These are phyloP conservation scores for Aspergillus biplanus DNA, from an alignment of 495 filamentous ascomycete species.

Conservation along the genomic window DNA sequence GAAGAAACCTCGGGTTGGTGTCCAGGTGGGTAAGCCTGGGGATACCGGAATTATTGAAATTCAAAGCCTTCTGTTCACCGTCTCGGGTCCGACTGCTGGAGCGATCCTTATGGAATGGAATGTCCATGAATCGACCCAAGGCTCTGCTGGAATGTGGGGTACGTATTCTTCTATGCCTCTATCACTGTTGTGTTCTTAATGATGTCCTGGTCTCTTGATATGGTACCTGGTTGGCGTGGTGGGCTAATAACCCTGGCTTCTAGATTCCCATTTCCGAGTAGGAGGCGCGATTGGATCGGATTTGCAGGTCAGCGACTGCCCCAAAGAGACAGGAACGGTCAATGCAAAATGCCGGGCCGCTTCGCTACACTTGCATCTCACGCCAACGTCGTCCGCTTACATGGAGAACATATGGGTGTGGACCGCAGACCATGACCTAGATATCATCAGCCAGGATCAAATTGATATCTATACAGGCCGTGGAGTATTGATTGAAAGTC, in stretches of 20 bases:
- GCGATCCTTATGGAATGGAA: conserved; percentile 88
- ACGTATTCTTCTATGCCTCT: too few relatives aligned
- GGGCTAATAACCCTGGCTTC: too few relatives aligned
- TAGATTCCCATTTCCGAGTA: conserved; percentile 79
- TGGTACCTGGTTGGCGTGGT: too few relatives aligned
- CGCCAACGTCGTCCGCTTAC: conserved; percentile 47
- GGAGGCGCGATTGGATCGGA: conserved; percentile 66
- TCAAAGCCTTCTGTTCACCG: conserved; percentile 71
- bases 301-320: not conserved
- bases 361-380: conserved; percentile 62
- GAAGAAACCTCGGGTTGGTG: conserved; percentile 70
- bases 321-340: conserved; percentile 7
- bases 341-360: conserved; percentile 54
- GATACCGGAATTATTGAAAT: conserved; percentile 77
- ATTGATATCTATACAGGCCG: conserved; percentile 65
- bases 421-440: conserved; percentile 69
- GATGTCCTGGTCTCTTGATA: too few relatives aligned
- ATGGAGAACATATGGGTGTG: conserved; percentile 65
- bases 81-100: conserved; percentile 76
- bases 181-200: too few relatives aligned
- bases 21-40: conserved; percentile 72
- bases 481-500: conserved; percentile 58
- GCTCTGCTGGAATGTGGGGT: conserved; percentile 78
- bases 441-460: conserved; percentile 49
- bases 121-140: conserved; percentile 60